These are phyloP conservation scores for Apium graveolens DNA, from an alignment of 129 eudicot genomes.

Conservation along the genomic window DNA sequence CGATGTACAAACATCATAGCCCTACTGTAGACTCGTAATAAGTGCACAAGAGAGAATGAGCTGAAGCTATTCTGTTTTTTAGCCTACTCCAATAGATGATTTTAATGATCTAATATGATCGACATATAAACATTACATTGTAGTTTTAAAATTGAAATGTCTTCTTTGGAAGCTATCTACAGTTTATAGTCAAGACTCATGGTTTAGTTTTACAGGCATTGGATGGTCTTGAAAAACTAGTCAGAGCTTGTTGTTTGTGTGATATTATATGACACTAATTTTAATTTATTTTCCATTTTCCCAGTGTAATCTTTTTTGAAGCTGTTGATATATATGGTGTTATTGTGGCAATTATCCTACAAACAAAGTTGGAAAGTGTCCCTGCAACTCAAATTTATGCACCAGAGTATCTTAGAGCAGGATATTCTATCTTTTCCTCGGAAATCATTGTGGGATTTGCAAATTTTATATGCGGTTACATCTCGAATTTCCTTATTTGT, in stretches of 20 bases:
- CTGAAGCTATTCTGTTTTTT: too few relatives aligned
- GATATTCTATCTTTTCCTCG: conserved; percentile 90
- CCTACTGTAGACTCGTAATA: background rate
- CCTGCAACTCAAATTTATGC: conserved; percentile 64
- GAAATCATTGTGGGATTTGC: conserved; percentile 98
- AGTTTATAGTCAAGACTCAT: background rate
- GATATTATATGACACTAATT: background rate
- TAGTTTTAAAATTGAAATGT: background rate
- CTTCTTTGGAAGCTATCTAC: background rate
- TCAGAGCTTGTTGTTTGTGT: background rate
- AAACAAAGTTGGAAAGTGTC: conserved; percentile 91
- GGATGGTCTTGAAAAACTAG: background rate
- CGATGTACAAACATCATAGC: background rate
- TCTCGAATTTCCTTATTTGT: background rate
- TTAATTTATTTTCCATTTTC: background rate
- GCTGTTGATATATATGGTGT: conserved; percentile 99
- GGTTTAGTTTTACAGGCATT: too few relatives aligned
- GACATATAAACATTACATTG: too few relatives aligned
- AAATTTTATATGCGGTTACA: conserved; percentile 93
- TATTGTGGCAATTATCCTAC: conserved; percentile 92
- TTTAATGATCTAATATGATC: too few relatives aligned
- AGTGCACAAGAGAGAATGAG: background rate
- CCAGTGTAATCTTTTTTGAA: conserved; percentile 96
- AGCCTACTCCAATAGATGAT: too few relatives aligned
- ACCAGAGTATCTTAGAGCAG: conserved; percentile 91